Conservation (phyloP, 2,329 filamentous ascomycete genomes). For the Didymosphaeria variabile region DNA sequence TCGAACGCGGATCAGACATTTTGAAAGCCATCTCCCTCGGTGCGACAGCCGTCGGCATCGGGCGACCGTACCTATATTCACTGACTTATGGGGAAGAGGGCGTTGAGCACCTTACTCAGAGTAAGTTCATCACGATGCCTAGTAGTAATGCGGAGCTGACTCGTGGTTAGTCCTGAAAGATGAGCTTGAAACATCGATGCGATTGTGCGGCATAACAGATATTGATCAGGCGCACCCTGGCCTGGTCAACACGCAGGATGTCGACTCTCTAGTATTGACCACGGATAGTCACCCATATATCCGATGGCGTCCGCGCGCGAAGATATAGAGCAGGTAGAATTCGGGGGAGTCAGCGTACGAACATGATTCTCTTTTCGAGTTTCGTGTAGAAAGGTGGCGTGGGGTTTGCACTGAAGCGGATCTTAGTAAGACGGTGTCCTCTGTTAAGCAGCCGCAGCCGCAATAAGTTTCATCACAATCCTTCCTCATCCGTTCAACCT, state of each 20-base stretch:
- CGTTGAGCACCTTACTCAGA: constrained; percentile 46
- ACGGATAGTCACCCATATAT: neutral
- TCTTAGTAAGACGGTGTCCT: neutral
- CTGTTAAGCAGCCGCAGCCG: no score
- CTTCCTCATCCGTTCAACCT: no score
- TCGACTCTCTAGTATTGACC: constrained; percentile 21
- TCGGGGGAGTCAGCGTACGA: neutral
- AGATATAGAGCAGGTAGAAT: neutral
- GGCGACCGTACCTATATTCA: constrained; percentile 68
- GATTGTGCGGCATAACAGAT: constrained; percentile 67
- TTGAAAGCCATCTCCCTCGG: constrained; percentile 73
- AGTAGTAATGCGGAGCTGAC: neutral
- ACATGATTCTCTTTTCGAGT: neutral
- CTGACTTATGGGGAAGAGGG: constrained; percentile 68
- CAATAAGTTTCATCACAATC: no score
- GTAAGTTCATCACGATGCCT: constrained; percentile 7
- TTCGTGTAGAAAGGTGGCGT: neutral
- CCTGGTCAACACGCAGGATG: constrained; percentile 58
- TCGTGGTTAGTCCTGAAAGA: constrained; percentile 25
- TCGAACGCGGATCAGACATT: constrained; percentile 72
- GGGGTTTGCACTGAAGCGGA: neutral
- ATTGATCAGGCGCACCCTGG: constrained; percentile 67
- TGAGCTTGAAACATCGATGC: constrained; percentile 58
- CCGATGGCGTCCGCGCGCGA: neutral
- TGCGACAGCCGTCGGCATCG: constrained; percentile 69